A percentile compares a stretch with the other conserved stretches of the same genome.
These are phyloP conservation scores for Diplosphaera chodatii DNA, from an alignment of 139 green algal species.

Conservation along the genomic window DNA sequence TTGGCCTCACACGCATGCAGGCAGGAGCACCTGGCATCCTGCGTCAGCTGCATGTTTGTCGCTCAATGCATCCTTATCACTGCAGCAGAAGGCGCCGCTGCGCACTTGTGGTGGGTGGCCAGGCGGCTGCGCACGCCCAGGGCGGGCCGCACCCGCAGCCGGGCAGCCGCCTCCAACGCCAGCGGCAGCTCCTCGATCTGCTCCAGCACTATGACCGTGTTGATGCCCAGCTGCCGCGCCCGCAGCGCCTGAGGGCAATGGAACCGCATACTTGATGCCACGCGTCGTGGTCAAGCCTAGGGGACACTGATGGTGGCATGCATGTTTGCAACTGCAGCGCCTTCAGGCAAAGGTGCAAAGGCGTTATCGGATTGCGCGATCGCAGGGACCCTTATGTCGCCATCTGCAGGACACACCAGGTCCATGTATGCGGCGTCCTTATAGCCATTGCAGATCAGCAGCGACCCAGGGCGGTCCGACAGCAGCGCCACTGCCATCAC, in stretches of 20 bases:
- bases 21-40: no score
- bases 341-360: no score
- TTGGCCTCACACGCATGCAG: no score
- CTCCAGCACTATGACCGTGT: slow-evolving; percentile 57
- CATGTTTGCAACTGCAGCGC: no score
- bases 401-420: slow-evolving; percentile 16
- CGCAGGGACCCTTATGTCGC: no score
- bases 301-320: no score
- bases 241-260: slow-evolving; percentile 32
- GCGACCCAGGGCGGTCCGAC: slow-evolving; percentile 12
- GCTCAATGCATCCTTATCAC: no score
- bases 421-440: slow-evolving; percentile 66
- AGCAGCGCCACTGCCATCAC: slow-evolving; percentile 39
- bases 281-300: no score
- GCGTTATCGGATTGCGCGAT: no score
- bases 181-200: slow-evolving; percentile 38
- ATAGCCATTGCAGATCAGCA: slow-evolving; percentile 69
- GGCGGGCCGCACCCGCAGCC: slow-evolving; percentile 26
- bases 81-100: no score
- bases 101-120: slow-evolving; percentile 34
- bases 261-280: no score
- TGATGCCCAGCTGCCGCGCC: slow-evolving; percentile 41
- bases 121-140: slow-evolving; percentile 60
- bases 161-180: slow-evolving; percentile 5
- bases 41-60: no score